Conservation (phyloP, 345 rosid genomes). For the Populus alba region DNA sequence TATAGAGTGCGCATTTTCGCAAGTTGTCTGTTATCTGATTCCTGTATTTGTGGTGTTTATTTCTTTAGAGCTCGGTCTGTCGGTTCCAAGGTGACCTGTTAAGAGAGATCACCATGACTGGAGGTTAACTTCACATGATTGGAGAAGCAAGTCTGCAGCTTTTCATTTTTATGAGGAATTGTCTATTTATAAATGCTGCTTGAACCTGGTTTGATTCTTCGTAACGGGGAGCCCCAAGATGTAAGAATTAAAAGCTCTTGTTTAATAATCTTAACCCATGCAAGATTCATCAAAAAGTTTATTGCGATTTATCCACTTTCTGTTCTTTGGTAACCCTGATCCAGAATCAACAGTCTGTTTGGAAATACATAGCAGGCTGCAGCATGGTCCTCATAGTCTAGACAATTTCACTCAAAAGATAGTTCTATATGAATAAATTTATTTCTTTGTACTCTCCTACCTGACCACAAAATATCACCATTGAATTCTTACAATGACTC, state of each 20-base stretch:
- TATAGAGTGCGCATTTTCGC: not conserved
- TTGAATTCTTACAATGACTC: too few species aligned
- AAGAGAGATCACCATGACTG: conserved; percentile 23
- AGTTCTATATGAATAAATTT: too few species aligned
- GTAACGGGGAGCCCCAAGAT: not conserved
- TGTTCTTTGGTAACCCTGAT: too few species aligned
- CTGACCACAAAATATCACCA: too few species aligned
- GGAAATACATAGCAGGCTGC: too few species aligned
- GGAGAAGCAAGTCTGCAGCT: conserved; percentile 25
- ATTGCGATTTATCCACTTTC: too few species aligned
- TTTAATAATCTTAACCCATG: not conserved
- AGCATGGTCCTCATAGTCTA: too few species aligned
- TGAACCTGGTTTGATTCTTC: conserved; percentile 6
- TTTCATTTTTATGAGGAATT: conserved; percentile 11
- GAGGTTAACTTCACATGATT: conserved; percentile 20
- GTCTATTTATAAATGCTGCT: conserved; percentile 21
- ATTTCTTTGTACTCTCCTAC: too few species aligned
- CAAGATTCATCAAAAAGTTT: not conserved
- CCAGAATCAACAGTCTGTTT: too few species aligned
- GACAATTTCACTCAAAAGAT: too few species aligned
- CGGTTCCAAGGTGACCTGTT: conserved; percentile 80
- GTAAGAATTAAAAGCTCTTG: conserved; percentile 1
- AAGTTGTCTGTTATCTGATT: conserved; percentile 25
- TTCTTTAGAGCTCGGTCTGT: conserved; percentile 68
- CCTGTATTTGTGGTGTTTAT: conserved; percentile 21